These are phyloP conservation scores for Trichoderma erinaceum DNA, from an alignment of 495 filamentous ascomycete species.

Conservation along the genomic window DNA sequence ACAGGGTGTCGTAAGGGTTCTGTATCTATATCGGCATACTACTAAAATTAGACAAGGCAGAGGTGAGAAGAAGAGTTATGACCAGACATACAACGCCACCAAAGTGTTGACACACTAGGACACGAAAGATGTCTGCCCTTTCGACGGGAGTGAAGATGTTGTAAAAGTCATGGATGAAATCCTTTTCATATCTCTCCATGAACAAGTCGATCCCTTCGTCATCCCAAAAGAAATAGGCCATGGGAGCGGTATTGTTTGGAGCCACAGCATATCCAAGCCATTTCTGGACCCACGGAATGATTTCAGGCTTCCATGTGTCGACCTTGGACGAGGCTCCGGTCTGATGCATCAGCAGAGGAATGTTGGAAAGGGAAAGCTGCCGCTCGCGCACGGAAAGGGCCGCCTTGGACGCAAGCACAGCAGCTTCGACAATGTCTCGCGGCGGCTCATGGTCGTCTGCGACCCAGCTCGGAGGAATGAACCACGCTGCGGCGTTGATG, in stretches of 20 bases:
- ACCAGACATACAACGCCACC: conserved; percentile 6
- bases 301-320: not conserved
- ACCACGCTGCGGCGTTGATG: not conserved
- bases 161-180: not conserved
- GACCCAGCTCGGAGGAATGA: conserved; percentile 1
- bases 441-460: not conserved
- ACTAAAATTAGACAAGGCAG: not conserved
- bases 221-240: conserved; percentile 8
- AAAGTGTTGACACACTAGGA: not conserved
- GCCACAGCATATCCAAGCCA: not conserved
- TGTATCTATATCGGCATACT: conserved; percentile 4
- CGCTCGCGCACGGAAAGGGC: not conserved
- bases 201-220: not conserved
- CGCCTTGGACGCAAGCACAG: not conserved
- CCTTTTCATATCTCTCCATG: not conserved
- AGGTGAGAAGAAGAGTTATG: not conserved
- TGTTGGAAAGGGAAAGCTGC: not conserved
- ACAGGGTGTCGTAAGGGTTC: not conserved
- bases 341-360: conserved; percentile 6
- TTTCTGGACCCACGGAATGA: not conserved
- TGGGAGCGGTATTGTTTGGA: not conserved
- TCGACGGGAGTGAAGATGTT: not conserved
- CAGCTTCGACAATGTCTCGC: not conserved
- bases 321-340: not conserved
- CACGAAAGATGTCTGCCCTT: not conserved